Conservation (phyloP, 1,284 basidiomycete species). For the Apiotrichum mycotoxinovorans region DNA sequence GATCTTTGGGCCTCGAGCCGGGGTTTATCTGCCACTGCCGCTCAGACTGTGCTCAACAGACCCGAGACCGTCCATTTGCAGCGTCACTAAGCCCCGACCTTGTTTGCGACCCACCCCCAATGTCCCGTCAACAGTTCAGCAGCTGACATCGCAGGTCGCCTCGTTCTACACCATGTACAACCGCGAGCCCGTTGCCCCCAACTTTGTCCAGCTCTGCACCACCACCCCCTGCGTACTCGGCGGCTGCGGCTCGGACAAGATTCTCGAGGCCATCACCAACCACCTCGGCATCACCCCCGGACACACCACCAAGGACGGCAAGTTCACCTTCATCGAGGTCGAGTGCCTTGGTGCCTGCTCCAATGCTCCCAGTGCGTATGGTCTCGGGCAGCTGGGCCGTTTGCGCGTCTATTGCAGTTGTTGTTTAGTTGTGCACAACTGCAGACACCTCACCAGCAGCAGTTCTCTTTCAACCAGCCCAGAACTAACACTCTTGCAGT, state of each 20-base stretch:
- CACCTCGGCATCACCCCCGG: constrained; percentile 84
- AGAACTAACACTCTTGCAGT: constrained; percentile 48
- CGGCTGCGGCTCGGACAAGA: constrained; percentile 76
- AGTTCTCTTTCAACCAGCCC: background rate
- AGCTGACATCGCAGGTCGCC: constrained; percentile 59
- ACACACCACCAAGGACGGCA: constrained; percentile 87
- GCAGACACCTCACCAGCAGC: background rate
- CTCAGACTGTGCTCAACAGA: background rate
- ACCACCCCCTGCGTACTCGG: constrained; percentile 98
- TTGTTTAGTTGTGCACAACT: background rate
- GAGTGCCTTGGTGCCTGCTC: constrained; percentile 98
- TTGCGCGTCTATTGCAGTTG: too few species aligned
- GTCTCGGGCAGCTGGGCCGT: background rate
- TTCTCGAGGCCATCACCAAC: constrained; percentile 77
- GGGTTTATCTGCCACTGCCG: too few species aligned
- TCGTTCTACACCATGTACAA: constrained; percentile 99
- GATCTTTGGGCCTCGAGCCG: too few species aligned
- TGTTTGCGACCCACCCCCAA: background rate
- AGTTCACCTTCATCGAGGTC: constrained; percentile 96
- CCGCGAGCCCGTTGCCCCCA: constrained; percentile 87
- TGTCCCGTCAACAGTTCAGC: background rate
- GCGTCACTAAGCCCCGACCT: too few species aligned
- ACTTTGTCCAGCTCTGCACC: constrained; percentile 98
- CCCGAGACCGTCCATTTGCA: background rate
- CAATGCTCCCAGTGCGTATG: constrained; percentile 79